Base-by-base conservation (phyloP, 208 protist genomes). In the Trypanosomatidae sp. region DNA sequence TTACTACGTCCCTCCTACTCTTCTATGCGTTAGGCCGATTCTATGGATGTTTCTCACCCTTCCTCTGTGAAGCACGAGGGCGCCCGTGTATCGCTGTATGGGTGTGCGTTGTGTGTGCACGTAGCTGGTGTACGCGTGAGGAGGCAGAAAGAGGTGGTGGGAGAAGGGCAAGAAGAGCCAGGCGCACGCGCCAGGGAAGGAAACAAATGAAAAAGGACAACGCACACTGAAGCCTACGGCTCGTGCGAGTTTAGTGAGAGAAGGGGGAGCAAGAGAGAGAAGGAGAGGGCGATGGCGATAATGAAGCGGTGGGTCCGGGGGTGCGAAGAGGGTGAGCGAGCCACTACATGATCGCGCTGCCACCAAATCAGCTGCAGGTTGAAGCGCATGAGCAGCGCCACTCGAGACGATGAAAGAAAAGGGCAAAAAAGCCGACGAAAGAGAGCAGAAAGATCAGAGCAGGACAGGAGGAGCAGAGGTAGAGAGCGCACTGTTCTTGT, bases 101-200 rank as follows among this genome's bases (percentile, higher is more conserved):
- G 25, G 64, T 41, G 46, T 68, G 55, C 22, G 55, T 60, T 62
- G 64, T 68, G 64, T 68, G 64, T 68, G 44, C 53, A 13, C 22
- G 62, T 39, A 15, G 7, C 41, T 36, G 36, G 22, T 53, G 17
- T 55, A 19, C 17, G 41, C 17, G 60, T 47, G 60, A 47, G 39
- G 46, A 1, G 22, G 22, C 17, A 25, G 17, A 65, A 28, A 39
- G 46, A 30, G 19, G 33, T 46, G 44, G 15, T 5, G 19, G 25
- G 44, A 50, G 43, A 43, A 10, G 62, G 19, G 17, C 13, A 22
- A 33, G 30, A 25, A 62, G 13, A 36, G 12, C 4, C 30, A 43
- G 56, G 28, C n/a, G 56, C 30, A 9, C 56, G 56, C 28, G 7
- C 56, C 30, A 33, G 28, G 19, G n/a, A 64, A 13, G 25, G 25